Conservation (phyloP, 148 eudicot species). For the Linanthus parryae region DNA sequence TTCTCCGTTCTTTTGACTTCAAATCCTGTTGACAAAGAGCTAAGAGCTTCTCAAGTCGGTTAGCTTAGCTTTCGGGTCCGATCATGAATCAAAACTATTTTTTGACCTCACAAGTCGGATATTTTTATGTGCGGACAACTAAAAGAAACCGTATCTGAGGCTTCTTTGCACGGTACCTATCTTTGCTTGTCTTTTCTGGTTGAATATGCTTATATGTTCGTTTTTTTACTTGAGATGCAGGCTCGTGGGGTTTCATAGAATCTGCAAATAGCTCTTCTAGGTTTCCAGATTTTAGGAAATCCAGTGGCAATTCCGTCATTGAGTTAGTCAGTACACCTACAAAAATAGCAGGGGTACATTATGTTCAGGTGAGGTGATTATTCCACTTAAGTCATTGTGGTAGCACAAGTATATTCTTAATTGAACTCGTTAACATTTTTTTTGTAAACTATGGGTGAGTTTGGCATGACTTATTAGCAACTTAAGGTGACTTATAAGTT, state of each 20-base stretch:
- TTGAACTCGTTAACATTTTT: too few relatives aligned
- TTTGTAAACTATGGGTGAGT: too few relatives aligned
- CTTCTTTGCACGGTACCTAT: background rate
- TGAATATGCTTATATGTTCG: conserved; percentile 3
- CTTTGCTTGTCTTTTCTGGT: conserved; percentile 3
- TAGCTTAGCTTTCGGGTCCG: background rate
- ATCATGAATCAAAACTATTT: background rate
- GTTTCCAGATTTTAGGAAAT: conserved; percentile 80
- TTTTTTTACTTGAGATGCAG: conserved; percentile 32
- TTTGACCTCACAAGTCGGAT: background rate
- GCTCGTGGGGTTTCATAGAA: conserved; percentile 75
- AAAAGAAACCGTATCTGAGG: too few relatives aligned
- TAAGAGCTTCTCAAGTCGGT: too few relatives aligned
- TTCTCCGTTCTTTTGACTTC: too few relatives aligned
- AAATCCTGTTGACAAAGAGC: too few relatives aligned
- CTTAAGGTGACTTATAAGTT: too few relatives aligned
- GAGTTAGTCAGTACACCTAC: conserved; percentile 92
- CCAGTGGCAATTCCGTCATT: conserved; percentile 81
- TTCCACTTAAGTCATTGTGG: background rate
- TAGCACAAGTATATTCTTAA: too few relatives aligned
- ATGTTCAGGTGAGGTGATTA: conserved; percentile 83
- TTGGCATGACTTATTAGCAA: too few relatives aligned
- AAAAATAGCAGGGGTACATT: conserved; percentile 92
- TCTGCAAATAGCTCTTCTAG: conserved; percentile 65
- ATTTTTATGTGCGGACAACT: too few relatives aligned